Evolutionary conservation across 805 yeast species (phyloP).

Genomic region (Phaffomyces antillensis): DNA sequence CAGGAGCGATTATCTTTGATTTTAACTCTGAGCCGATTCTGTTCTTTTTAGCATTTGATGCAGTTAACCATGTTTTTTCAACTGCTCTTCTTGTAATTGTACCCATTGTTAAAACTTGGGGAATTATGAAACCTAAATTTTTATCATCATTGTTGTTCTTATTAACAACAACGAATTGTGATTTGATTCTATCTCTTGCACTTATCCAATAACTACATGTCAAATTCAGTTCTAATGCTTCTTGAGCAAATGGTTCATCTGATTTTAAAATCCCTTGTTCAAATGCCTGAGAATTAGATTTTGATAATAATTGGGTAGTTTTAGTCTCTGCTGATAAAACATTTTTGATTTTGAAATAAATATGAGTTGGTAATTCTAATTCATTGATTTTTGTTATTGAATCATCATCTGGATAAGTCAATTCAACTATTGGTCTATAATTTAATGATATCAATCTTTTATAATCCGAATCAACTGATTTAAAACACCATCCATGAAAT

Average conservation of each 20-base stretch:
- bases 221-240: conserved; percentile 72
- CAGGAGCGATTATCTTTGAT: conserved; percentile 78
- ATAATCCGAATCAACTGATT: conserved; percentile 35
- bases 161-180: conserved; percentile 68
- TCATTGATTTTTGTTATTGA: conserved; percentile 3
- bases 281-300: conserved; percentile 61
- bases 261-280: conserved; percentile 72
- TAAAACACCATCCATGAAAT: conserved; percentile 82
- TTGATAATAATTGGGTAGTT: conserved; percentile 72
- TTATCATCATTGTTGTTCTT: conserved; percentile 13
- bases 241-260: conserved; percentile 61
- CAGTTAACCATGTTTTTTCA: conserved; percentile 96
- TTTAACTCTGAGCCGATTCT: conserved; percentile 93
- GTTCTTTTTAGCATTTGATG: conserved; percentile 82
- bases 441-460: conserved; percentile 29
- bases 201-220: conserved; percentile 91
- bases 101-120: conserved; percentile 87
- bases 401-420: conserved; percentile 9
- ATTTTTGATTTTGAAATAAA: conserved; percentile 74
- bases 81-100: conserved; percentile 95
- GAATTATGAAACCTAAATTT: conserved; percentile 50
- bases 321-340: conserved; percentile 72
- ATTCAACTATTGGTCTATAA: conserved; percentile 18
- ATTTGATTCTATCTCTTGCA: conserved; percentile 72
- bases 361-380: conserved; percentile 11